phyloP scores from a whole-genome alignment of 1,139 yeast genomes.

The Candida freyschussii region DNA sequence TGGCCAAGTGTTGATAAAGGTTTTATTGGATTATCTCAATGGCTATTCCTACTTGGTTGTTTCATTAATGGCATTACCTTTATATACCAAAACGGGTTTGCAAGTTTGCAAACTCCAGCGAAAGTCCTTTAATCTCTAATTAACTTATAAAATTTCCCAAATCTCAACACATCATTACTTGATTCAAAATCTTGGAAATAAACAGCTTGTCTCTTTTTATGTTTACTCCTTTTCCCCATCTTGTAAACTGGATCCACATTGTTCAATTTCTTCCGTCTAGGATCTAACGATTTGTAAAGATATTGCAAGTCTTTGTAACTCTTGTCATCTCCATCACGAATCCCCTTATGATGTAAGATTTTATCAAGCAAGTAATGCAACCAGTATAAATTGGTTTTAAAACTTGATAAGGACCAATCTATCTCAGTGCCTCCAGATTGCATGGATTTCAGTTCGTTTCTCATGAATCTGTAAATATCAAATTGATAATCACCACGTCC shows the following conservation, averaged over 20 bases:
- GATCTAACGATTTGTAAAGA: constrained; percentile 22
- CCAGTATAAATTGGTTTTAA: constrained; percentile 40
- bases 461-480: constrained; percentile 48
- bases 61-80: constrained; percentile 12
- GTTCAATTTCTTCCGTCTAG: constrained; percentile 19
- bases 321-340: constrained; percentile 11
- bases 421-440: constrained; percentile 13
- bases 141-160: constrained; percentile 21
- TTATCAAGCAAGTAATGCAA: constrained; percentile 36
- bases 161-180: constrained; percentile 22
- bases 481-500: constrained; percentile 49
- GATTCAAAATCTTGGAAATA: constrained; percentile 21
- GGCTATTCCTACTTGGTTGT: constrained; percentile 16
- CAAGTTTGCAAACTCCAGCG: too few relatives aligned
- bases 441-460: constrained; percentile 21
- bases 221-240: constrained; percentile 15
- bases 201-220: constrained; percentile 11
- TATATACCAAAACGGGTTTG: too few relatives aligned
- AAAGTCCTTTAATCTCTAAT: neutral
- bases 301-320: constrained; percentile 13
- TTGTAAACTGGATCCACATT: constrained; percentile 2
- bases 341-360: constrained; percentile 28
- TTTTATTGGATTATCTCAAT: constrained; percentile 36
- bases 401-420: constrained; percentile 35
- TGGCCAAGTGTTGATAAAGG: constrained; percentile 25